Evolutionary conservation across 371 early-diverging fungal genomes (phyloP), one percentile per base, ranked within the genome.

Genomic region (Umbelopsis sp.): DNA sequence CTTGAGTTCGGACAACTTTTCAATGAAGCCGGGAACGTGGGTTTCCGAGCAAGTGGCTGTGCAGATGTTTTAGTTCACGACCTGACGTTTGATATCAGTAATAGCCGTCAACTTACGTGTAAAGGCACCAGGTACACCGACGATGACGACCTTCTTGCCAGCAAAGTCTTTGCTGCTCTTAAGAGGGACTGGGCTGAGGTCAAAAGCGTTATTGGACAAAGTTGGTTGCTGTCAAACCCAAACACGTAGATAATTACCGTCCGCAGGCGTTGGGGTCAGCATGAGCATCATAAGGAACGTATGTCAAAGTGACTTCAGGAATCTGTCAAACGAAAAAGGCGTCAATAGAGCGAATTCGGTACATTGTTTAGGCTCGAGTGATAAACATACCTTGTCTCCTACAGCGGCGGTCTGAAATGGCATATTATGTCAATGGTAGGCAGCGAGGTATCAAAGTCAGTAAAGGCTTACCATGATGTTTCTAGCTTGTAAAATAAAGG

Each of bases 41-140:
- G 78, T 69, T 71, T 89, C 88, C 25, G 89, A 88, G 80, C 94
- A 94, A n/a, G 91, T 87, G 7, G 94, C 93, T 6, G 93, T 92
- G 72, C 92, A 92, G 57, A 25, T 12, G 1, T 10, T 22, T 41
- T 1, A 41, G 41, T 41, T 93, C 91, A 18, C 89, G 78, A 41
- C 76, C 41, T 45, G 20, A 35, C n/a, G 22, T 16, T 11, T 29
- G 24, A 66, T 25, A 65, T 5, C 0, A 1, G 29, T 29, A 1
- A 11, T 57, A n/a, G 14, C 5, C 44, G n/a, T 41, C 25, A 45
- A 22, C 12, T 63, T 50, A 51, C 52, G 48, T 63, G 63, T 25
- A 62, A 77, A 76, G n/a, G 74, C 81, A 63, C 84, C 92, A 11
- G 93, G 93, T n/a, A 93, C 90, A 24, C 88, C 88, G 77, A 94